Conservation (phyloP, 164 flowering plant genomes). For the Berberis thunbergii region DNA sequence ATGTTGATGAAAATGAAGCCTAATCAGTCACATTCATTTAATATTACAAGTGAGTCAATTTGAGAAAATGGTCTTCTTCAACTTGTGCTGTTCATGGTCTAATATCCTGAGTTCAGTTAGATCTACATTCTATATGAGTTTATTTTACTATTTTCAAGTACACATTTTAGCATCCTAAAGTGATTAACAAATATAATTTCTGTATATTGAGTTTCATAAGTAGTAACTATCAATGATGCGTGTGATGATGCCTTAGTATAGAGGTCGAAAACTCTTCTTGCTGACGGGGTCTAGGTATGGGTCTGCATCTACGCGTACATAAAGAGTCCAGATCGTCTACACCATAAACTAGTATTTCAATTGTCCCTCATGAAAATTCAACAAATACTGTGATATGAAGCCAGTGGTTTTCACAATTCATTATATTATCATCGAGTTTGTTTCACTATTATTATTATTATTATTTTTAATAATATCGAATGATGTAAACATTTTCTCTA, state of each 20-base stretch:
- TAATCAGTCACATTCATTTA: slow-evolving; percentile 2
- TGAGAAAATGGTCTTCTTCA: slow-evolving; percentile 6
- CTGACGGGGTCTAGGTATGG: background rate
- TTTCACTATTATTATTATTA: too few relatives aligned
- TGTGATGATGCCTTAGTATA: background rate
- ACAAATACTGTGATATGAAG: too few relatives aligned
- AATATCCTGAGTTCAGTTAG: background rate
- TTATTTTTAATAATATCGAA: too few relatives aligned
- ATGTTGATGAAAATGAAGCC: background rate
- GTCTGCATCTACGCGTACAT: background rate
- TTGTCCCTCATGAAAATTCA: too few relatives aligned
- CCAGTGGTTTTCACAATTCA: too few relatives aligned
- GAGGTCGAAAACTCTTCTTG: background rate
- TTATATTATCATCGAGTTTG: too few relatives aligned
- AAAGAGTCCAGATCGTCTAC: too few relatives aligned
- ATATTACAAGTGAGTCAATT: slow-evolving; percentile 9
- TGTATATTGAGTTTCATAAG: background rate
- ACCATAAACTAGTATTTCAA: too few relatives aligned
- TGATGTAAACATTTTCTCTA: too few relatives aligned
- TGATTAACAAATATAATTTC: background rate
- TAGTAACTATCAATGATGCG: background rate
- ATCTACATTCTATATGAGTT: slow-evolving; percentile 4
- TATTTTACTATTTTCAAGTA: background rate
- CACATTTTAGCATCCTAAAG: background rate
- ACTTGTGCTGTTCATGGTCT: slow-evolving; percentile 3